These are phyloP conservation scores for Rosa chinensis DNA, from an alignment of 306 rosid genomes.

Conservation along the genomic window DNA sequence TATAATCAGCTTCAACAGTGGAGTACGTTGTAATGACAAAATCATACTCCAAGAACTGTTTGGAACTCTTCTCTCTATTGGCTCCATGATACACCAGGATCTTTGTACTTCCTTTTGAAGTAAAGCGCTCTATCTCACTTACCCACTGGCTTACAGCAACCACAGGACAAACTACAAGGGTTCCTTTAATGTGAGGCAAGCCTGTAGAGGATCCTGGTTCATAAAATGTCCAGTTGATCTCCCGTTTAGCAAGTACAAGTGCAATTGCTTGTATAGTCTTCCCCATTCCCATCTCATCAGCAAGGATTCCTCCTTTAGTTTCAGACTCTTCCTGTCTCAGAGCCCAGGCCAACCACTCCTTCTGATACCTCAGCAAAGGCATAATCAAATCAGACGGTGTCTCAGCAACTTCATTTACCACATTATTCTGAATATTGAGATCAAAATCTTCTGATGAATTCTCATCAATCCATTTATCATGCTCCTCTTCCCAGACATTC, in stretches of 20 bases:
- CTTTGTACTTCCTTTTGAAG: constrained; percentile 72
- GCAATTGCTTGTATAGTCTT: constrained; percentile 95
- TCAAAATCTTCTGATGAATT: constrained; percentile 37
- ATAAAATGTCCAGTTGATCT: constrained; percentile 20
- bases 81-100: constrained; percentile 86
- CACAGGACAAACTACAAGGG: constrained; percentile 88
- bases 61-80: constrained; percentile 52
- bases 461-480: constrained; percentile 69
- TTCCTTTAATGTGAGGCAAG: constrained; percentile 49
- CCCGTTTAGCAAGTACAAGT: constrained; percentile 83
- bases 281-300: constrained; percentile 99
- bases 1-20: constrained; percentile 73
- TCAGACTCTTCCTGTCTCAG: constrained; percentile 66
- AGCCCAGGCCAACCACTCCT: constrained; percentile 95
- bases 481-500: constrained; percentile 62
- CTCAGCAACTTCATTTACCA: constrained; percentile 61
- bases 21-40: constrained; percentile 88
- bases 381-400: constrained; percentile 59
- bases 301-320: constrained; percentile 85
- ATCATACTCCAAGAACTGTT: constrained; percentile 58
- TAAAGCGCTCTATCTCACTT: constrained; percentile 71
- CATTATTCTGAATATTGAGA: constrained; percentile 51
- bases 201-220: constrained; percentile 55
- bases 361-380: constrained; percentile 86
- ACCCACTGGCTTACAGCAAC: constrained; percentile 93